phyloP scores from a whole-genome alignment of 2,329 filamentous ascomycete species.

The Xylariaceae sp. region DNA sequence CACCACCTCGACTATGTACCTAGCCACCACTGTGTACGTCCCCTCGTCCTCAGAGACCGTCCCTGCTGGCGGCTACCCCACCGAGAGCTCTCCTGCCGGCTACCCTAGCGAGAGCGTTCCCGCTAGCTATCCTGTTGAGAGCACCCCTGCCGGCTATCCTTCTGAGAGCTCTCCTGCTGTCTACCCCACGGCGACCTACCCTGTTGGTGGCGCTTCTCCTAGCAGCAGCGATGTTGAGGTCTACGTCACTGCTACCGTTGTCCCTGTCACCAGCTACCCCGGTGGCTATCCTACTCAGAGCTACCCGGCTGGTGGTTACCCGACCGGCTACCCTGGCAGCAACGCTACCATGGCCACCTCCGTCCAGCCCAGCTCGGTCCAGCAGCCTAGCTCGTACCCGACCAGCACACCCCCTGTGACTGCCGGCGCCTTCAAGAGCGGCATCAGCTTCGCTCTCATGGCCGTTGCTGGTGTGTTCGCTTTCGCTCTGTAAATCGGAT shows the following conservation, averaged over 20 bases:
- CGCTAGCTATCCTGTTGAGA: too few relatives aligned
- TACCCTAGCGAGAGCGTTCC: background rate
- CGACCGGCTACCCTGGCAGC: slow-evolving; percentile 21
- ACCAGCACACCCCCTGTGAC: slow-evolving; percentile 21
- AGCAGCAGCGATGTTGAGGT: slow-evolving; percentile 26
- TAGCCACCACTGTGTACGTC: slow-evolving; percentile 25
- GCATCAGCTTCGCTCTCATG: slow-evolving; percentile 23
- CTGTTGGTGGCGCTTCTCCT: slow-evolving; percentile 14
- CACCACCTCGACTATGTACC: slow-evolving; percentile 23
- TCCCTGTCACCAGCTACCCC: slow-evolving; percentile 31
- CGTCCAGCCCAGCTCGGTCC: background rate
- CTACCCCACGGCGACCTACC: slow-evolving; percentile 5
- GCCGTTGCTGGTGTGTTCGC: slow-evolving; percentile 25
- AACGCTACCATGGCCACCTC: slow-evolving; percentile 33
- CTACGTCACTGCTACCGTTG: slow-evolving; percentile 32
- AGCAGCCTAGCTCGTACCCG: slow-evolving; percentile 12
- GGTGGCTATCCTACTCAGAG: slow-evolving; percentile 18
- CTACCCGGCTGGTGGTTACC: slow-evolving; percentile 20
- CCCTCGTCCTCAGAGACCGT: slow-evolving; percentile 14
- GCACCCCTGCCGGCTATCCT: background rate
- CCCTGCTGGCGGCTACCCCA: slow-evolving; percentile 8
- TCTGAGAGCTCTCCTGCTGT: slow-evolving; percentile 2
- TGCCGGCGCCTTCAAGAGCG: slow-evolving; percentile 23
- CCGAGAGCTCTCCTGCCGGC: background rate
- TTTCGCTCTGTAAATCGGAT: slow-evolving; percentile 25